phyloP scores from a whole-genome alignment of 2,329 filamentous ascomycete genomes.

The Colletotrichum sp. region DNA sequence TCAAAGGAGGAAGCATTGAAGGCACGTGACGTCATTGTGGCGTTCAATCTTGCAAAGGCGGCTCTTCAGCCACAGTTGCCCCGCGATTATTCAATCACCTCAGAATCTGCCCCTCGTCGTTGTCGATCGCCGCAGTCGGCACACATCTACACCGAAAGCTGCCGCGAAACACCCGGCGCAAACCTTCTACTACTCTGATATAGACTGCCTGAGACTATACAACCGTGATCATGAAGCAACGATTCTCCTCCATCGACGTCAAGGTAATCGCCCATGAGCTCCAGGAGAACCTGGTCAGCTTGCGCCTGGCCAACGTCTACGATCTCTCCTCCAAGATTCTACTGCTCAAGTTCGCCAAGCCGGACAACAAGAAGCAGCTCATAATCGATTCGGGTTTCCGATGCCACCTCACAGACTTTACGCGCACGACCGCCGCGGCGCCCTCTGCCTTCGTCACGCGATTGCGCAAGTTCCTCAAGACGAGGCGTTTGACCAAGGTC shows the following conservation, averaged over 20 bases:
- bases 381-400: constrained; percentile 95
- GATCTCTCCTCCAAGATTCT: constrained; percentile 96
- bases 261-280: constrained; percentile 95
- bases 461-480: constrained; percentile 87
- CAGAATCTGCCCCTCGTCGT: constrained; percentile 18
- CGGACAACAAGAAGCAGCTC: constrained; percentile 86
- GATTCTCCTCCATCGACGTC: constrained; percentile 81
- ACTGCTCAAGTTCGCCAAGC: constrained; percentile 92
- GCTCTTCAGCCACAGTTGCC: constrained; percentile 20
- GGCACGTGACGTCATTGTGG: constrained; percentile 22
- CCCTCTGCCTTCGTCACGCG: constrained; percentile 87
- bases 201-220: neutral
- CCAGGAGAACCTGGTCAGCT: constrained; percentile 72
- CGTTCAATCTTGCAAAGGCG: neutral
- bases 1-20: neutral
- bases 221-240: constrained; percentile 71
- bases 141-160: neutral
- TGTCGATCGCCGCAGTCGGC: neutral
- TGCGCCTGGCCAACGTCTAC: constrained; percentile 93
- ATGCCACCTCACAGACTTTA: constrained; percentile 91
- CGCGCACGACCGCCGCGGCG: constrained; percentile 81
- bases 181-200: neutral
- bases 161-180: neutral
- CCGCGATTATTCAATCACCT: constrained; percentile 16
- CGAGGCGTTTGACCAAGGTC: constrained; percentile 80